These are phyloP conservation scores for Decorospora gaudefroyi DNA, from an alignment of 2,329 filamentous ascomycete species.

Conservation along the genomic window DNA sequence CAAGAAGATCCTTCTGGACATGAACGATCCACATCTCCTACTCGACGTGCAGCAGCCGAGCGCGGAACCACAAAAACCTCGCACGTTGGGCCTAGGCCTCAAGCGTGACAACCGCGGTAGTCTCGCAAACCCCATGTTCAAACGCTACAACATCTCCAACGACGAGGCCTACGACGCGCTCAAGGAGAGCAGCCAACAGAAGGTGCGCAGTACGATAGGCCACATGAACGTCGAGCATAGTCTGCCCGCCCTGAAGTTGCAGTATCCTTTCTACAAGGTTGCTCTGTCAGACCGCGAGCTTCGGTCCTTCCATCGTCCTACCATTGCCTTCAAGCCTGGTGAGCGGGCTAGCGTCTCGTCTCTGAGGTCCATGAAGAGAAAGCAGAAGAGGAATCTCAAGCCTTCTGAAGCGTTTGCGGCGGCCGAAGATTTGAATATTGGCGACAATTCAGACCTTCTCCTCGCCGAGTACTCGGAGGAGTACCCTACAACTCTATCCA, in stretches of 20 bases:
- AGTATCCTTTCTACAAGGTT: slow-evolving; percentile 95
- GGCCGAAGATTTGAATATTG: slow-evolving; percentile 81
- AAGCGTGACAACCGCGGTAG: slow-evolving; percentile 71
- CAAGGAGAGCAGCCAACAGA: slow-evolving; percentile 96
- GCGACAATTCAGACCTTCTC: slow-evolving; percentile 84
- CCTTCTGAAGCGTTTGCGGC: slow-evolving; percentile 77
- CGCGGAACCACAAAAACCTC: slow-evolving; percentile 63
- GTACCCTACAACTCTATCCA: slow-evolving; percentile 86
- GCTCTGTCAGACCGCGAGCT: slow-evolving; percentile 73
- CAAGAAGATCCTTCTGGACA: slow-evolving; percentile 79
- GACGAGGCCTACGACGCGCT: slow-evolving; percentile 94
- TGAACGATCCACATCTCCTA: slow-evolving; percentile 85
- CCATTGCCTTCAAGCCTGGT: slow-evolving; percentile 71
- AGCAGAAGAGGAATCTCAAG: slow-evolving; percentile 76
- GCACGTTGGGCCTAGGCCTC: slow-evolving; percentile 56
- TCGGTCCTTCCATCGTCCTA: slow-evolving; percentile 82
- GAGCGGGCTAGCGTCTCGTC: slow-evolving; percentile 74
- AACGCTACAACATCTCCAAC: slow-evolving; percentile 94
- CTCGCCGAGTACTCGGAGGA: slow-evolving; percentile 97
- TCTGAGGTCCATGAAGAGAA: slow-evolving; percentile 72
- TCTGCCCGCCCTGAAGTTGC: slow-evolving; percentile 84
- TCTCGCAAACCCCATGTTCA: slow-evolving; percentile 71
- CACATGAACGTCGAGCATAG: slow-evolving; percentile 94
- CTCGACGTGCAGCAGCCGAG: slow-evolving; percentile 75
- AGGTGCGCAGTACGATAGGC: slow-evolving; percentile 88